phyloP scores from a whole-genome alignment of 2,329 filamentous ascomycete species.

The Pseudogymnoascus sp. region DNA sequence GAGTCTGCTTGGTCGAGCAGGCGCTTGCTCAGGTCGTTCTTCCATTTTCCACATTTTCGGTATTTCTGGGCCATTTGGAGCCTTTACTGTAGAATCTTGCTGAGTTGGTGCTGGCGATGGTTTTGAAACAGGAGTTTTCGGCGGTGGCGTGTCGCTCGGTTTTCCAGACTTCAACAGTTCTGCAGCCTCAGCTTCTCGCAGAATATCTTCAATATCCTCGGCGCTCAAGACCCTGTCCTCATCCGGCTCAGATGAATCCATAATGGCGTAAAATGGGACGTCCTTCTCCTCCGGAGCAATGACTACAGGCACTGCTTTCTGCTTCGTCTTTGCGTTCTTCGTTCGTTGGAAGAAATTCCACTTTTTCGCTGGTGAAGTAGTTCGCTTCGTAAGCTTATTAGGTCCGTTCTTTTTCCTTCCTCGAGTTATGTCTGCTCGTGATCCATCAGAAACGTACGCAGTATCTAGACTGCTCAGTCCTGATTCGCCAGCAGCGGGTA shows the following conservation, averaged over 20 bases:
- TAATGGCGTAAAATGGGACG: slow-evolving; percentile 53
- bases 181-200: slow-evolving; percentile 40
- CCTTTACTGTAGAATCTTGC: background rate
- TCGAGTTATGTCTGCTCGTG: slow-evolving; percentile 35
- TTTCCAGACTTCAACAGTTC: slow-evolving; percentile 18
- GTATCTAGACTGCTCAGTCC: slow-evolving; percentile 51
- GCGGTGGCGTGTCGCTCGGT: background rate
- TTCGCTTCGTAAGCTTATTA: slow-evolving; percentile 50
- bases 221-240: slow-evolving; percentile 17
- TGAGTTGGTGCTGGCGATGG: background rate
- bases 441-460: slow-evolving; percentile 51
- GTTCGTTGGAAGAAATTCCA: slow-evolving; percentile 59
- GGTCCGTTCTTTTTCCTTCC: slow-evolving; percentile 28
- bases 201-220: slow-evolving; percentile 38
- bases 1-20: slow-evolving; percentile 48
- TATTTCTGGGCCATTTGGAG: background rate
- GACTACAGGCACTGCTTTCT: slow-evolving; percentile 36
- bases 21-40: background rate
- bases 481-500: slow-evolving; percentile 32
- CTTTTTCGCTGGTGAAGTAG: slow-evolving; percentile 43
- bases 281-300: slow-evolving; percentile 42
- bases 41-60: slow-evolving; percentile 8
- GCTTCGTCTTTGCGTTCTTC: slow-evolving; percentile 29
- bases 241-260: slow-evolving; percentile 45
- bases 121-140: background rate